A percentile compares a stretch with the other conserved stretches of the same genome.
These are phyloP conservation scores for Populus euphratica DNA, from an alignment of 345 rosid species.

Conservation along the genomic window DNA sequence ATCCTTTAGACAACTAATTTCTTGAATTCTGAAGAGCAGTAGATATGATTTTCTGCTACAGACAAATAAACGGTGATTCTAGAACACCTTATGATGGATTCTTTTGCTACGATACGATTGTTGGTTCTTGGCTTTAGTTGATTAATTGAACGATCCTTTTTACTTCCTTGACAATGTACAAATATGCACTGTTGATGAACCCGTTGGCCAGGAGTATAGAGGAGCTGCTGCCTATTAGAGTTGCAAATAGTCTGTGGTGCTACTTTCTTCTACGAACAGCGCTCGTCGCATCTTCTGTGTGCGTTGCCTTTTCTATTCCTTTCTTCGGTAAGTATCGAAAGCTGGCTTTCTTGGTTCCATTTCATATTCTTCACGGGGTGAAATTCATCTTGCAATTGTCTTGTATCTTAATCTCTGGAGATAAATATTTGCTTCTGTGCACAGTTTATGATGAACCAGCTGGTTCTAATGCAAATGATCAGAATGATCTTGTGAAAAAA, in stretches of 20 bases:
- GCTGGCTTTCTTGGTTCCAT: neutral
- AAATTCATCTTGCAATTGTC: neutral
- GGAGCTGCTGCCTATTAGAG: conserved; percentile 64
- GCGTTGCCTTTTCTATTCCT: conserved; percentile 75
- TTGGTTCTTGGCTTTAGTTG: neutral
- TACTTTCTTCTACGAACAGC: conserved; percentile 62
- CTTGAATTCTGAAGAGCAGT: neutral
- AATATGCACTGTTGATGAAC: conserved; percentile 70
- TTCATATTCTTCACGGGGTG: neutral
- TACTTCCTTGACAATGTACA: conserved; percentile 38
- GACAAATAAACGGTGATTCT: neutral
- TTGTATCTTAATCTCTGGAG: too few species aligned
- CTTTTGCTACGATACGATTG: too few species aligned
- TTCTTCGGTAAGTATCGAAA: conserved; percentile 58
- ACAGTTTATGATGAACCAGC: too few species aligned
- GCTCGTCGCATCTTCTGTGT: conserved; percentile 76
- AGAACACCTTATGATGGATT: neutral
- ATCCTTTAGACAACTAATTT: conserved; percentile 36
- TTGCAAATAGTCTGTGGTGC: conserved; percentile 52
- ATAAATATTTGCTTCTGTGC: too few species aligned
- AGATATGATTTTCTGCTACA: neutral
- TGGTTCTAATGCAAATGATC: too few species aligned
- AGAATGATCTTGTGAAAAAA: too few species aligned
- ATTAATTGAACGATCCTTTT: neutral
- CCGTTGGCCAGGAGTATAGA: conserved; percentile 89